Conservation (phyloP, 139 green algal genomes). For the Chlorella sorokiniana region DNA sequence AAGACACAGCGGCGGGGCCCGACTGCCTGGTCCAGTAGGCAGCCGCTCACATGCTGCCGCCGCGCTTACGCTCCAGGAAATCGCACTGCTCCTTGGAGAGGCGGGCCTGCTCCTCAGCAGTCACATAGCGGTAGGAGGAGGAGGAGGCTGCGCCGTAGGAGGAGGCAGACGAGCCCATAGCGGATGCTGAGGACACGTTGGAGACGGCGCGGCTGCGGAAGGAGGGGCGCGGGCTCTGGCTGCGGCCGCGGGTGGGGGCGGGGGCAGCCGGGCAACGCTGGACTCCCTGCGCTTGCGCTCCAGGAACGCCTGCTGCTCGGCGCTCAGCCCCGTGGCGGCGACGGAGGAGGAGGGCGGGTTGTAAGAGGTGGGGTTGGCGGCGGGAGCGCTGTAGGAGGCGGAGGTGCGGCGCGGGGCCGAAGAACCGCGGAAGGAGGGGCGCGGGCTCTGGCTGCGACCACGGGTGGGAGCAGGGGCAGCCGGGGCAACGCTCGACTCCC, state of each 20-base stretch:
- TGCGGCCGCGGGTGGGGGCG: slow-evolving; percentile 13
- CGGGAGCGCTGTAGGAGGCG: background rate
- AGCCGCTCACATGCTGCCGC: background rate
- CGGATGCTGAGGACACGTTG: background rate
- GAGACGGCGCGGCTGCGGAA: background rate
- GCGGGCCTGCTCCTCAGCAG: background rate
- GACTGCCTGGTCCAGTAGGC: no score
- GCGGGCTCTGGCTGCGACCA: background rate
- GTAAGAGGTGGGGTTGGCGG: background rate
- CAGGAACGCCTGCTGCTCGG: slow-evolving; percentile 11
- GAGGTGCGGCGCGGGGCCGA: background rate
- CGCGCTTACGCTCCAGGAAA: slow-evolving; percentile 24
- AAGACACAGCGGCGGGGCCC: no score
- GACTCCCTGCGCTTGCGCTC: slow-evolving; percentile 18
- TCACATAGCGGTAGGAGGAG: background rate
- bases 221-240: background rate
- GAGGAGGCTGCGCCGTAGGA: background rate
- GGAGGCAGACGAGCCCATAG: background rate
- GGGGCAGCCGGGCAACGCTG: no score
- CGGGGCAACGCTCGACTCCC: no score
- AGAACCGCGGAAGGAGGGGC: background rate
- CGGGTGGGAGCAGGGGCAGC: background rate
- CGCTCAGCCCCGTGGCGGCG: background rate
- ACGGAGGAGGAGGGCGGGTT: background rate
- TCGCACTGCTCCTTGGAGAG: slow-evolving; percentile 9